These are phyloP conservation scores for Cystobasidiaceae sp. DNA, from an alignment of 1,284 basidiomycete species.

Conservation along the genomic window DNA sequence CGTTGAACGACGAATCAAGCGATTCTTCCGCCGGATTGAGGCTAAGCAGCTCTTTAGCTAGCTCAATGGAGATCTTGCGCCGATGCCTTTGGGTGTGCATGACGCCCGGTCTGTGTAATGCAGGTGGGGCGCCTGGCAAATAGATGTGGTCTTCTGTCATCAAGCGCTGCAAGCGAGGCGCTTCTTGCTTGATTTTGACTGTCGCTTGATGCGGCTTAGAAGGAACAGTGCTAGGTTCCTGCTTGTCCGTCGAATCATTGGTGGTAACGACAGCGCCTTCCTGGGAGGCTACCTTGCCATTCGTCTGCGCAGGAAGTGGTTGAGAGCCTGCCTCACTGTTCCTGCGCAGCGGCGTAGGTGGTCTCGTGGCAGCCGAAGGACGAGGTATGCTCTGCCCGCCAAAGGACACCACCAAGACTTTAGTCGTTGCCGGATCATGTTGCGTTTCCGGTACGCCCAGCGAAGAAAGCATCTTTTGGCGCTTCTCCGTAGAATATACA, in stretches of 20 bases:
- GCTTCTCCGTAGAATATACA: conserved; percentile 55
- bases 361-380: conserved; percentile 47
- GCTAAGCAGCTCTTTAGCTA: not conserved
- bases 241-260: not conserved
- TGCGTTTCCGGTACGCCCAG: conserved; percentile 58
- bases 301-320: conserved; percentile 6
- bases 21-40: no score
- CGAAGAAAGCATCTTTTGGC: conserved; percentile 51
- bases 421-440: conserved; percentile 48
- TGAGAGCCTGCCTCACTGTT: no score
- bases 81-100: not conserved
- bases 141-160: conserved; percentile 32
- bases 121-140: conserved; percentile 51
- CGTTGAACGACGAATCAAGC: no score
- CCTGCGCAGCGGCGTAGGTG: conserved; percentile 33
- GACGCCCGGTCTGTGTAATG: conserved; percentile 38
- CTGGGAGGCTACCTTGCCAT: not conserved
- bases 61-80: conserved; percentile 24
- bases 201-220: not conserved
- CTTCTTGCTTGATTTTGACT: not conserved
- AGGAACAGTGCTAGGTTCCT: not conserved
- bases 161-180: conserved; percentile 8
- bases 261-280: not conserved
- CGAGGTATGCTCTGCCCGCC: conserved; percentile 66
- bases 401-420: conserved; percentile 66